Evolutionary conservation across 495 filamentous ascomycete genomes (phyloP), one percentile per base, ranked within the genome.

Genomic region (Cenococcum geophilum): DNA sequence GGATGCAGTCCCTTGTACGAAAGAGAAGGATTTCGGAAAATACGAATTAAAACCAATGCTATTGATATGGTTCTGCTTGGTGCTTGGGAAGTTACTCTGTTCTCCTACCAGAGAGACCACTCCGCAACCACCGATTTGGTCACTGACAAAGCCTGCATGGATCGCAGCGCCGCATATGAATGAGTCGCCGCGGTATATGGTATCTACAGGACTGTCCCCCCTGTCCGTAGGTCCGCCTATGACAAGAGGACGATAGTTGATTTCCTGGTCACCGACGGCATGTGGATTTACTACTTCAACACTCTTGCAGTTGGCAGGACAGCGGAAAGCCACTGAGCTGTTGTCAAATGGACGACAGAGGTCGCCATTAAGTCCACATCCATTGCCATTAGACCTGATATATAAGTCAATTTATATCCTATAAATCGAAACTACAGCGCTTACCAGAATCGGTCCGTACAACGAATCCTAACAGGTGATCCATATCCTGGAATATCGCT

Each of bases 391-490:
- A 11, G 35, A 43, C 71, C 70, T 71, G 42, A 32, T 71, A 48
- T 14, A 12, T 40, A n/a, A 25, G 23, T 55, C n/a, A 55, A 51
- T 47, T 47, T 59, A 43, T 56, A 42, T 34, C 9, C 14, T 10
- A 18, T 47, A 12, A 1, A 45, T 45, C 14, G 40, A 14, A 1
- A 45, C 18, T 14, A 16, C 40, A 14, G 53, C 18, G 55, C 74
- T 58, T 75, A 80, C 82, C 82, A 85, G 62, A 81, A 76, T 52
- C 77, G 74, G 49, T 75, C 71, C 50, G 72, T 72, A 71, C 82
- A 85, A 21, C 75, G 74, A 25, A 84, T 69, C 56, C 76, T 75
- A 20, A 78, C 74, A 3, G 75, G 75, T 4, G 62, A 59, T 4
- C 73, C 74, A 59, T 76, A 65, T 14, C 72, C 74, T 0, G 65